Conservation (phyloP, 2,329 filamentous ascomycete genomes). For the Aspergillus sojae region DNA sequence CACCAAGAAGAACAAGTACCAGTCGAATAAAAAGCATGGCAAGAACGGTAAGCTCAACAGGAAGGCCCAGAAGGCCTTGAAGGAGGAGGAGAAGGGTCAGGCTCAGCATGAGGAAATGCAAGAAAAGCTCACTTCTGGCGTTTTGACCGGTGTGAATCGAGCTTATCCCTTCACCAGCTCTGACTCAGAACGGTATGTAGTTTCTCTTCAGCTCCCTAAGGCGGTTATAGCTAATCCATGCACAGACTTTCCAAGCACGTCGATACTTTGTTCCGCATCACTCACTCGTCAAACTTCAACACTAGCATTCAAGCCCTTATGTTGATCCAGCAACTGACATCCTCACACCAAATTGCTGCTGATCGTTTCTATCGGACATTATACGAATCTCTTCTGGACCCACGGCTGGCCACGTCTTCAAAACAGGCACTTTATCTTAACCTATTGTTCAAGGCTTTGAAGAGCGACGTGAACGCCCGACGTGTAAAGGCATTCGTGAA, state of each 20-base stretch:
- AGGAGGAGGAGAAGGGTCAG: constrained; percentile 36
- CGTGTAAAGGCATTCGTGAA: constrained; percentile 96
- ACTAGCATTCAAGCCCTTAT: constrained; percentile 95
- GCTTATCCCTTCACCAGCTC: constrained; percentile 89
- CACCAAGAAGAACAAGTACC: constrained; percentile 42
- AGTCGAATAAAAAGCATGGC: constrained; percentile 36
- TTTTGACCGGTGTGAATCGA: constrained; percentile 92
- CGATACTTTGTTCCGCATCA: constrained; percentile 92
- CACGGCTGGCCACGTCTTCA: constrained; percentile 82
- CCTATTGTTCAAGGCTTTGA: constrained; percentile 82
- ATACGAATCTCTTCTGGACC: constrained; percentile 92
- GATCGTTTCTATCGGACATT: constrained; percentile 94
- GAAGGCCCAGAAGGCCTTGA: constrained; percentile 38
- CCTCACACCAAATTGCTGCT: constrained; percentile 75
- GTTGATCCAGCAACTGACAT: constrained; percentile 88
- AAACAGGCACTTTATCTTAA: constrained; percentile 97
- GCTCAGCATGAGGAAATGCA: constrained; percentile 68
- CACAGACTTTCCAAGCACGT: constrained; percentile 79
- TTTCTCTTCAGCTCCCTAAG: background rate
- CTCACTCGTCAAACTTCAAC: constrained; percentile 98
- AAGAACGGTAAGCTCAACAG: constrained; percentile 32
- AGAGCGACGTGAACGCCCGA: constrained; percentile 85
- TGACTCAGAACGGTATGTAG: constrained; percentile 69
- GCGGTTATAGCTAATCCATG: constrained; percentile 23
- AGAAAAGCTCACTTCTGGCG: constrained; percentile 89